These are phyloP conservation scores for Cetraspora pellucida DNA, from an alignment of 192 early-diverging fungal species.

Conservation along the genomic window DNA sequence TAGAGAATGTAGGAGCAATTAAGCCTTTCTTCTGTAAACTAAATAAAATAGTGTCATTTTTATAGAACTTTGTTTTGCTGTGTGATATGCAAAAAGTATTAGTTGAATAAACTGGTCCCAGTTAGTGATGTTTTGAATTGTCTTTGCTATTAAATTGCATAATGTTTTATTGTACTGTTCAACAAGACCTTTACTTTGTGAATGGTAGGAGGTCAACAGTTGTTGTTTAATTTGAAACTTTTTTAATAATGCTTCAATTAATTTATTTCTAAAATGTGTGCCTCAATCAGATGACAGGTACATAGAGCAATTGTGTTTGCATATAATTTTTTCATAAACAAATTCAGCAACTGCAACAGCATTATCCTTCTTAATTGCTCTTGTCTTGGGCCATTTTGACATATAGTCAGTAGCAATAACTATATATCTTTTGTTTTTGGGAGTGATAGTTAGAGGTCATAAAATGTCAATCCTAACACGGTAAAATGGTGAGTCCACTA, in stretches of 20 bases:
- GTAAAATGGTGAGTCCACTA: not conserved
- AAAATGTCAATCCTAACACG: not conserved
- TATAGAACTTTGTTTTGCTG: not conserved
- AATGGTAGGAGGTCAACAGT: not conserved
- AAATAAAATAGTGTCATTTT: not conserved
- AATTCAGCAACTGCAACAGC: constrained; percentile 28
- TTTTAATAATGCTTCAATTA: no score
- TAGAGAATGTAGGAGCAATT: no score
- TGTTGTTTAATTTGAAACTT: not conserved
- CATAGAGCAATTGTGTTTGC: constrained; percentile 36
- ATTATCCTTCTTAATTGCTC: constrained; percentile 29
- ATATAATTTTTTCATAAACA: no score
- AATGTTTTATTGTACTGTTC: no score
- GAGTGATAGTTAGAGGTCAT: constrained; percentile 8
- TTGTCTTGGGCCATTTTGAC: constrained; percentile 38
- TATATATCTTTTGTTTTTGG: no score
- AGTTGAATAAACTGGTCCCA: not conserved
- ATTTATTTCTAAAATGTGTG: constrained; percentile 34
- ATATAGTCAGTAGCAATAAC: constrained; percentile 40
- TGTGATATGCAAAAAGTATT: not conserved
- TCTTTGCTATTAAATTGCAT: no score
- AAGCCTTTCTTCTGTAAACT: not conserved
- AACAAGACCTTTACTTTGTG: not conserved
- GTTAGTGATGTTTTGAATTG: no score
- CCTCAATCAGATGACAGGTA: constrained; percentile 34